A percentile compares a stretch with the other conserved stretches of the same genome.
phyloP scores from a whole-genome alignment of 352 stramenopile species.

The Globisporangium nunn region DNA sequence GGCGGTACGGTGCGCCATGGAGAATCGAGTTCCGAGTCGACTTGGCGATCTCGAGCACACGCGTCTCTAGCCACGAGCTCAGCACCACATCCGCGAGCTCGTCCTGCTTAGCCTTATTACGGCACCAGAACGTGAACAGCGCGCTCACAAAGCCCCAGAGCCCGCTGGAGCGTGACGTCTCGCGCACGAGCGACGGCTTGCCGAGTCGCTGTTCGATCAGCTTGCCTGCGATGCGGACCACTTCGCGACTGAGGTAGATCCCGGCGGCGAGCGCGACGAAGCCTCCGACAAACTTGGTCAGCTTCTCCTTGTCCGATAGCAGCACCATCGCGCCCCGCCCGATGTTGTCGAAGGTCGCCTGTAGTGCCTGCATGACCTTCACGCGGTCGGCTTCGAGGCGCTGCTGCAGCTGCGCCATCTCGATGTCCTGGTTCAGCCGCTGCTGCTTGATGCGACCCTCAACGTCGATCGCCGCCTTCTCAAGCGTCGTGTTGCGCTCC shows the following conservation, averaged over 20 bases:
- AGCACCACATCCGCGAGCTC: constrained; percentile 61
- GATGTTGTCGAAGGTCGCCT: constrained; percentile 67
- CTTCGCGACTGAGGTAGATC: constrained; percentile 57
- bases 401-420: constrained; percentile 54
- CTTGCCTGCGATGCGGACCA: constrained; percentile 45
- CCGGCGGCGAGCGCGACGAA: constrained; percentile 50
- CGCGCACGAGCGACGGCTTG: constrained; percentile 64
- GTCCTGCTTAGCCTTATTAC: constrained; percentile 22
- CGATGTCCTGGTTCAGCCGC: constrained; percentile 63
- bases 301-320: constrained; percentile 52
- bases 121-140: constrained; percentile 17
- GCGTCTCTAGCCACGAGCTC: constrained; percentile 39
- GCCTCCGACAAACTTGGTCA: constrained; percentile 47
- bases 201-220: constrained; percentile 58
- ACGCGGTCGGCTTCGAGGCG: constrained; percentile 54
- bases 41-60: constrained; percentile 52
- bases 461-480: constrained; percentile 55
- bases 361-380: constrained; percentile 57
- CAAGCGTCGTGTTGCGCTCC: constrained; percentile 53
- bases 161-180: constrained; percentile 50
- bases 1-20: constrained; percentile 66
- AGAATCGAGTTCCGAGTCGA: constrained; percentile 54
- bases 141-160: constrained; percentile 32
- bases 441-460: constrained; percentile 64
- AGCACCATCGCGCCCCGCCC: constrained; percentile 42